Conservation (phyloP, 768 basidiomycete species). For the Rhodosporidiobolus odoratus region DNA sequence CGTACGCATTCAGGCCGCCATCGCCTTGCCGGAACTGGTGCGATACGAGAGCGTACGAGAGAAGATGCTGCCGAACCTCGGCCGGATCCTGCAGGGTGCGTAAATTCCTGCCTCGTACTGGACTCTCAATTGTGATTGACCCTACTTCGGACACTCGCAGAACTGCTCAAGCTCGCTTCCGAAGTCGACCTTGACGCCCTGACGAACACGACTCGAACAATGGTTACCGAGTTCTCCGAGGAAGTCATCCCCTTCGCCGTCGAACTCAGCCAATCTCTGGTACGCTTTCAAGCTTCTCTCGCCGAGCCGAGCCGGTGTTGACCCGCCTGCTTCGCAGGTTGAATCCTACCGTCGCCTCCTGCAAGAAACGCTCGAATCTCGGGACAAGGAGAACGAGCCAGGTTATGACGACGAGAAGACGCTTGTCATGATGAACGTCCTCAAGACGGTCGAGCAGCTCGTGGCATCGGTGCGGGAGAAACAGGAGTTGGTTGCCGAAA, state of each 20-base stretch:
- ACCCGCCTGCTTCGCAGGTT: conserved; percentile 52
- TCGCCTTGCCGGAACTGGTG: conserved; percentile 74
- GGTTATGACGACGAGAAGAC: conserved; percentile 68
- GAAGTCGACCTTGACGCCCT: conserved; percentile 83
- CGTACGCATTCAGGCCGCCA: conserved; percentile 73
- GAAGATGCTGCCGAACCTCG: conserved; percentile 68
- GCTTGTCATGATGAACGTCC: conserved; percentile 77
- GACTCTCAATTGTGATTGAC: background rate
- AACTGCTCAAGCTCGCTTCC: conserved; percentile 60
- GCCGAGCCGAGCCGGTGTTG: background rate
- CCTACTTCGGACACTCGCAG: background rate
- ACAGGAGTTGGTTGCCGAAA: conserved; percentile 66
- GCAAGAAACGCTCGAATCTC: conserved; percentile 56
- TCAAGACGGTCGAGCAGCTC: conserved; percentile 55
- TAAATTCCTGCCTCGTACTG: too few relatives aligned
- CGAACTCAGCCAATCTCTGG: conserved; percentile 69
- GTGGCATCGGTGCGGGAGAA: conserved; percentile 67
- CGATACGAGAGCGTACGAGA: conserved; percentile 57
- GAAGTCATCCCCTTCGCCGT: conserved; percentile 80
- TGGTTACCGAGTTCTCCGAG: conserved; percentile 78
- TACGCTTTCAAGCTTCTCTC: conserved; percentile 46
- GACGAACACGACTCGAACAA: conserved; percentile 73
- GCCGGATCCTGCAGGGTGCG: conserved; percentile 77
- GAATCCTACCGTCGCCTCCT: conserved; percentile 76
- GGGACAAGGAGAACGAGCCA: conserved; percentile 50